These are phyloP conservation scores for Ganoderma lucidum DNA, from an alignment of 1,284 basidiomycete genomes.

Conservation along the genomic window DNA sequence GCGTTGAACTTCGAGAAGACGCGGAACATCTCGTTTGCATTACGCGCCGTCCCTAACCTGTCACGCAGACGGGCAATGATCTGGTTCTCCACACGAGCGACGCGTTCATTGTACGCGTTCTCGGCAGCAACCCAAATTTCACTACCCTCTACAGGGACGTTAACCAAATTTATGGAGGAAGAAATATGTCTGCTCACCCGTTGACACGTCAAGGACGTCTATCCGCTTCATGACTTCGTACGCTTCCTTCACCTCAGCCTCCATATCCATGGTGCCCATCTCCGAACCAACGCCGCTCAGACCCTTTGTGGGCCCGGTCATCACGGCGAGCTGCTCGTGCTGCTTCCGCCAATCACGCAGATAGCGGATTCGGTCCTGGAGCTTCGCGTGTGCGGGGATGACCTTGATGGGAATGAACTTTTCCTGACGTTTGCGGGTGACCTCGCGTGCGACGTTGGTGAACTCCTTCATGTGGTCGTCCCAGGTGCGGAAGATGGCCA, in stretches of 20 bases:
- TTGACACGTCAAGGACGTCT: conserved; percentile 93
- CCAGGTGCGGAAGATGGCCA: conserved; percentile 92
- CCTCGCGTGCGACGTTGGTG: conserved; percentile 95
- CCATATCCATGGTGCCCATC: conserved; percentile 92
- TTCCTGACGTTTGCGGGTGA: conserved; percentile 91
- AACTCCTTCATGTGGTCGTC: conserved; percentile 99
- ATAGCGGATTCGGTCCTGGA: conserved; percentile 91
- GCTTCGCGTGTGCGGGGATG: conserved; percentile 87
- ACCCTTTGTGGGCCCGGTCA: conserved; percentile 95
- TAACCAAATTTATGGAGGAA: not conserved
- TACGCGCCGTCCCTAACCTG: conserved; percentile 93
- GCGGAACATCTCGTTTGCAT: conserved; percentile 99
- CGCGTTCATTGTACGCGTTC: conserved; percentile 97
- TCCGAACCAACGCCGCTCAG: conserved; percentile 76
- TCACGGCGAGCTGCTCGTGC: conserved; percentile 96
- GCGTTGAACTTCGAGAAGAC: conserved; percentile 99
- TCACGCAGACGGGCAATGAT: conserved; percentile 95
- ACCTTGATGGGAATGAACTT: conserved; percentile 99
- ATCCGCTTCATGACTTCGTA: conserved; percentile 97
- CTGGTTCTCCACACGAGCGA: conserved; percentile 97
- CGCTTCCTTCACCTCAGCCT: conserved; percentile 94
- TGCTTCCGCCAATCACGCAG: conserved; percentile 94
- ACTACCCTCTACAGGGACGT: conserved; percentile 78
- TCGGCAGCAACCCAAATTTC: conserved; percentile 98
- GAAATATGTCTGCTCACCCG: conserved; percentile 59